phyloP scores from a whole-genome alignment of 2,329 filamentous ascomycete genomes.

The Rosellinia necatrix region DNA sequence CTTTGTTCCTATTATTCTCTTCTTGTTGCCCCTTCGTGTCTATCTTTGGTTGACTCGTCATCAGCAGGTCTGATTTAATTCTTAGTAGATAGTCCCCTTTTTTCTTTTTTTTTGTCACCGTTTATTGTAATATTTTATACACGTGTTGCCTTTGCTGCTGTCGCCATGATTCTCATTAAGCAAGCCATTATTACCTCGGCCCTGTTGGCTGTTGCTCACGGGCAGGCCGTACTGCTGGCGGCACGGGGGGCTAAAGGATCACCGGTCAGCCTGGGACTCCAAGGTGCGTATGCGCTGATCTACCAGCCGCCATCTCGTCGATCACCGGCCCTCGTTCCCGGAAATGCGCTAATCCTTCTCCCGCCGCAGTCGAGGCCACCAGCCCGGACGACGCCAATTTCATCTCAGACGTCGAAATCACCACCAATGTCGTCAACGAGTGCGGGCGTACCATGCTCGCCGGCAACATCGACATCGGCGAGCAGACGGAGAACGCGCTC shows the following conservation, averaged over 20 bases:
- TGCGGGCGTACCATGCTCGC: constrained; percentile 54
- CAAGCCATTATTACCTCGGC: constrained; percentile 28
- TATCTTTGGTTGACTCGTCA: constrained; percentile 17
- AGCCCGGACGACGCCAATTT: constrained; percentile 33
- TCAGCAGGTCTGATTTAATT: constrained; percentile 35
- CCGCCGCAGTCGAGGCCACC: constrained; percentile 25
- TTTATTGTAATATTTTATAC: constrained; percentile 8
- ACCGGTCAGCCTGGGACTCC: constrained; percentile 35
- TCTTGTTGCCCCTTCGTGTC: constrained; percentile 7
- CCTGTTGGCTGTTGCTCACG: constrained; percentile 37
- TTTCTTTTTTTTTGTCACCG: too few species aligned
- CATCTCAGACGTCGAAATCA: constrained; percentile 37
- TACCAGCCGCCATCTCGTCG: constrained; percentile 11
- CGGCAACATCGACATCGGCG: constrained; percentile 52
- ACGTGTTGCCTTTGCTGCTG: constrained; percentile 1
- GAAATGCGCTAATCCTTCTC: constrained; percentile 37
- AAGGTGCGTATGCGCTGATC: constrained; percentile 36
- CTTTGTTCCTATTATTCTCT: constrained; percentile 17
- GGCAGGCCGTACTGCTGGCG: constrained; percentile 40
- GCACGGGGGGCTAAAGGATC: constrained; percentile 38
- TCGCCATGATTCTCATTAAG: constrained; percentile 31
- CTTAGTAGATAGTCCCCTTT: constrained; percentile 25
- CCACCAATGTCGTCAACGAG: constrained; percentile 45
- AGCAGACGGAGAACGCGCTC: constrained; percentile 42
- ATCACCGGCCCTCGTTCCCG: constrained; percentile 10